phyloP scores from a whole-genome alignment of 1,284 basidiomycete species.

The Ustilago nuda region DNA sequence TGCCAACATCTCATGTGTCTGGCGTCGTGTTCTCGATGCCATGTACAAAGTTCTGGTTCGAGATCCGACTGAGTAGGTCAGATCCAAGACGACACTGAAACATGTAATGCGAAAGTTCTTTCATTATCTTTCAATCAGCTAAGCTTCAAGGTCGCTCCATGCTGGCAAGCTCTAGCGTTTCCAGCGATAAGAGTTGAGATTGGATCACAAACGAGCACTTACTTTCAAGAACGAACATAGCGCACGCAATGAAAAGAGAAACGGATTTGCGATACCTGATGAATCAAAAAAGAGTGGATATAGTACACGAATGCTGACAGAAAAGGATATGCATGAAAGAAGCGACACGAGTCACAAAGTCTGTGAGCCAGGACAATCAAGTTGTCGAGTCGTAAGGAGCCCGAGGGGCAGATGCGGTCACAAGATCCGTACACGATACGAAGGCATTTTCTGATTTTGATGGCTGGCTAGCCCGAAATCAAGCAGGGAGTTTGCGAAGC shows the following conservation, averaged over 20 bases:
- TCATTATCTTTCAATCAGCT: background rate
- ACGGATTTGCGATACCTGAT: background rate
- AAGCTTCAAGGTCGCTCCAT: background rate
- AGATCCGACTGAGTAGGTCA: background rate
- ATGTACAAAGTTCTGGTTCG: background rate
- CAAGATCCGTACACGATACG: no score
- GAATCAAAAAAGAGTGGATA: constrained; percentile 19
- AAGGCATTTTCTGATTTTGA: background rate
- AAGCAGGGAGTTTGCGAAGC: background rate
- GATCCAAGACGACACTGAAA: no score
- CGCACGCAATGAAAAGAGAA: background rate
- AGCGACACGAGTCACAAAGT: background rate
- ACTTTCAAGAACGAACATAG: background rate
- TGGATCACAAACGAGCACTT: background rate
- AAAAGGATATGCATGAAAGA: background rate
- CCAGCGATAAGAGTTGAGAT: background rate
- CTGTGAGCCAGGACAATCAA: background rate
- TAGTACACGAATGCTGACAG: constrained; percentile 36
- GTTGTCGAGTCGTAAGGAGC: background rate
- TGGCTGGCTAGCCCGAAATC: background rate
- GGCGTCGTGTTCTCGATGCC: background rate
- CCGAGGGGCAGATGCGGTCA: background rate
- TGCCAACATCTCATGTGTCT: background rate
- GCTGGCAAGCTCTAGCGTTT: no score
- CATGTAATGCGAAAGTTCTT: no score